Base-by-base conservation (phyloP, 805 yeast genomes). In the Clavispora asparagi region DNA sequence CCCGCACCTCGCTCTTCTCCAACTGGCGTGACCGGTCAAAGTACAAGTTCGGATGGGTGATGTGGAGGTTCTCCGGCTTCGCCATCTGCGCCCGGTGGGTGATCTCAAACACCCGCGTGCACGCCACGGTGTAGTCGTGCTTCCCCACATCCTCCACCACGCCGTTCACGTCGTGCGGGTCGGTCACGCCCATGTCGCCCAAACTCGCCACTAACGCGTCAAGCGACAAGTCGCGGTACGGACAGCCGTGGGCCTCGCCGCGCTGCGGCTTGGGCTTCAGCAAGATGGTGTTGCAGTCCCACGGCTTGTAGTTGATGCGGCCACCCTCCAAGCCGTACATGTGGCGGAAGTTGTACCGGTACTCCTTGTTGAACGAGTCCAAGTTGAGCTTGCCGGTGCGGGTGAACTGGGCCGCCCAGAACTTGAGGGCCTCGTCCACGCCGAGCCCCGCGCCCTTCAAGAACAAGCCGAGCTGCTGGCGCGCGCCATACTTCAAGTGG, bases 301-400 rank as follows among this genome's bases (percentile, higher is more conserved):
- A 79, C 3, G 98, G 96, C 57, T 79, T 79, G 65, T 89, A 90
- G 56, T 89, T 87, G 57, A 81, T 85, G 49, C 96, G 72, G 11
- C 85, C 84, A 55, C 99, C 99, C 67, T 88, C 97, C 47, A 88
- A 71, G 41, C 98, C 99, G 62, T 92, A 94, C 51, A 77, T 78
- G 65, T 94, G 97, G 49, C 96, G 77, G 58, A 94, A 80, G 57
- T 87, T 87, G 73, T 94, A 94, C 50, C 80, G 76, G 71, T 92
- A 91, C 60, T 92, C 95, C 66, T 90, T 91, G 63, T 84, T 81
- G 67, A 91, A 90, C 56, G 81, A 80, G 45, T 89, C 97, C 44
- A 80, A 62, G 6, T 83, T 76, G 66, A 84, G 76, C 6, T 59
- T 62, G 11, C 76, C 76, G 6, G 64, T 55, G 44, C 70, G 65